Base-by-base conservation (phyloP, 495 filamentous ascomycete genomes). In the Wilcoxina mikolae region DNA sequence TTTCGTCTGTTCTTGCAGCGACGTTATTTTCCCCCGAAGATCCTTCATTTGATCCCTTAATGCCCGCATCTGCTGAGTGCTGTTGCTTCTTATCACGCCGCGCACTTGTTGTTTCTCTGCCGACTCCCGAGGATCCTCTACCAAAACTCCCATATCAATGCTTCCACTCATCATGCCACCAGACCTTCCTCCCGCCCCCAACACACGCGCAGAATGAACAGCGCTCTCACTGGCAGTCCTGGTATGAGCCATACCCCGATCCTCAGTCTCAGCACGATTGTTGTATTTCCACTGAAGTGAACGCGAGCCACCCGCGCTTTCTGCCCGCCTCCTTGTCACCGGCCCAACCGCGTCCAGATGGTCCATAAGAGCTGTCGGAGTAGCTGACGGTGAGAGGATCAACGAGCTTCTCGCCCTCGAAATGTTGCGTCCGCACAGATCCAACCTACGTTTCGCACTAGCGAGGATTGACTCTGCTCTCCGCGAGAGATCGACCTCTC, bases 11-110 rank as follows among this genome's bases (percentile, higher is more conserved):
- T 88, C 78, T 56, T 89, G 80, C 28, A 98, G 69, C 10, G 74
- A 83, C 3, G 89, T 94, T 20, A 98, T 85, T 59, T 87, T 85
- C 48, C 90, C 91, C 61, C 90, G 87, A 23, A 98, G 72, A 58
- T 88, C 88, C 59, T 89, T 82, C 83, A 96, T 91, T 70, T 98
- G 88, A 58, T 89, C 83, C 50, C 85, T 83, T 15, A 96, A 73
- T 63, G 86, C 84, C 23, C 84, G 78, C 69, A 94, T 87, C 61
- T 88, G 84, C 24, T 68, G 65, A 53, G 65, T 57, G 58, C 56
- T 71, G 60, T 60, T 66, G 45, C 39, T 44, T 10, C 51, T 28
- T 15, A n/a, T 25, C 17, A 43, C 38, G 9, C 35, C 39, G 20
- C 33, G 20, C 10, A 17, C 18, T 22, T 52, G 33, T 20, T 22